Evolutionary conservation across 345 rosid species (phyloP).

Genomic region (Adansonia digitata): DNA sequence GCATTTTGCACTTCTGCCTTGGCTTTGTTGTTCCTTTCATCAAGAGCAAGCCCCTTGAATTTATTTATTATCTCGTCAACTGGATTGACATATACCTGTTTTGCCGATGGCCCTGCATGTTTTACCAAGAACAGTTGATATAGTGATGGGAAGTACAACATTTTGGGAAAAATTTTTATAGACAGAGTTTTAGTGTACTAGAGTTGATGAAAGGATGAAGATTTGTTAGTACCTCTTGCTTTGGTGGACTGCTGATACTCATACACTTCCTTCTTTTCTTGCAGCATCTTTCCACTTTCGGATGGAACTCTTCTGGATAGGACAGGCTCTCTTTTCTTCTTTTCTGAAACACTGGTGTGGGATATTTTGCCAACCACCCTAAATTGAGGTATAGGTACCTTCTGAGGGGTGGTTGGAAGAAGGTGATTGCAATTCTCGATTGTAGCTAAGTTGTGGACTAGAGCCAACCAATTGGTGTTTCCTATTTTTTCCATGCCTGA

Average conservation of each 20-base stretch:
- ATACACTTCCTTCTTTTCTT: conserved; percentile 21
- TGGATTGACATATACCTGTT: conserved; percentile 19
- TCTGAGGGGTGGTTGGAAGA: conserved; percentile 33
- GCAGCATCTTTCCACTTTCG: conserved; percentile 18
- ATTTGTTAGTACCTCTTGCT: conserved; percentile 35
- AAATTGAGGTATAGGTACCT: conserved; percentile 20
- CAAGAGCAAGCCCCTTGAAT: conserved; percentile 43
- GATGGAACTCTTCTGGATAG: conserved; percentile 24
- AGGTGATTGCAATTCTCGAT: conserved; percentile 14
- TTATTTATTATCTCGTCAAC: conserved; percentile 45
- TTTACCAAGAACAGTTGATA: conserved; percentile 13
- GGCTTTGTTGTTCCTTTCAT: conserved; percentile 25
- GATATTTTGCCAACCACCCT: conserved; percentile 13
- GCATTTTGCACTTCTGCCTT: conserved; percentile 43
- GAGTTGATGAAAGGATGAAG: conserved; percentile 18
- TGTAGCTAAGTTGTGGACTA: conserved; percentile 22
- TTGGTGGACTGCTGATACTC: conserved; percentile 20
- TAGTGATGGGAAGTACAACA: conserved; percentile 12
- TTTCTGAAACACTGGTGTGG: conserved; percentile 20
- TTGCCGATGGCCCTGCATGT: conserved; percentile 34
- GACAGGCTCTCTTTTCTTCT: conserved; percentile 21
- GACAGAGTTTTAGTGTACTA: conserved; percentile 15
- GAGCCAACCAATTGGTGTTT: conserved; percentile 6
- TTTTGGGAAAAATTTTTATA: not conserved
- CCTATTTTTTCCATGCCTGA: conserved; percentile 16